A percentile compares a stretch with the other conserved stretches of the same genome.
phyloP scores from a whole-genome alignment of 805 yeast genomes.

The Kregervanrija pseudodelftensis region DNA sequence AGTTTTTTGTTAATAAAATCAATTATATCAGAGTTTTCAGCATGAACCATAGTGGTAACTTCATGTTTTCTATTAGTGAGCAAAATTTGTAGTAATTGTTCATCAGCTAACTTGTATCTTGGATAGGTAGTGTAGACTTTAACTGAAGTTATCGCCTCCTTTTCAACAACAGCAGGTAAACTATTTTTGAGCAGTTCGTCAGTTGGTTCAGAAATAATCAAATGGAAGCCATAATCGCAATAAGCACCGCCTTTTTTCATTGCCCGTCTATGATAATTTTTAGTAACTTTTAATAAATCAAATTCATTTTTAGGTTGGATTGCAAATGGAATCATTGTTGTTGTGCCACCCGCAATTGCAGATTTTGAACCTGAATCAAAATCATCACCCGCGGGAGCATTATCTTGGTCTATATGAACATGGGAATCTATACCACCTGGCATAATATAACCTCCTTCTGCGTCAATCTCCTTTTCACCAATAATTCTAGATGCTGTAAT shows the following conservation, averaged over 20 bases:
- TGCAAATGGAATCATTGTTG: constrained; percentile 39
- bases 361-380: constrained; percentile 36
- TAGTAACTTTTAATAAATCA: constrained; percentile 22
- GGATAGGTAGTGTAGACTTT: constrained; percentile 41
- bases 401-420: constrained; percentile 55
- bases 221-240: constrained; percentile 21
- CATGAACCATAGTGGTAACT: constrained; percentile 43
- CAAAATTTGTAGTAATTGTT: constrained; percentile 31
- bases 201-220: constrained; percentile 10
- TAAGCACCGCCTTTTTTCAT: constrained; percentile 9
- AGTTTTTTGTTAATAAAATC: constrained; percentile 24
- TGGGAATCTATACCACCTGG: constrained; percentile 46
- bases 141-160: constrained; percentile 30
- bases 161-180: constrained; percentile 26
- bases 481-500: constrained; percentile 23
- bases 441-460: constrained; percentile 37
- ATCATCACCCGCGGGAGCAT: constrained; percentile 47
- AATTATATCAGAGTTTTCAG: constrained; percentile 42
- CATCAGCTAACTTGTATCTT: constrained; percentile 31
- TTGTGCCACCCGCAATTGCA: constrained; percentile 43
- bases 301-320: constrained; percentile 28
- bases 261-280: constrained; percentile 14
- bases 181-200: constrained; percentile 13
- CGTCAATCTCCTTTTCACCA: constrained; percentile 31
- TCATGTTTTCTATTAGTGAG: constrained; percentile 31